Evolutionary conservation across 2,329 filamentous ascomycete species (phyloP).

Genomic region (Arthrobotrys pseudoclavata): DNA sequence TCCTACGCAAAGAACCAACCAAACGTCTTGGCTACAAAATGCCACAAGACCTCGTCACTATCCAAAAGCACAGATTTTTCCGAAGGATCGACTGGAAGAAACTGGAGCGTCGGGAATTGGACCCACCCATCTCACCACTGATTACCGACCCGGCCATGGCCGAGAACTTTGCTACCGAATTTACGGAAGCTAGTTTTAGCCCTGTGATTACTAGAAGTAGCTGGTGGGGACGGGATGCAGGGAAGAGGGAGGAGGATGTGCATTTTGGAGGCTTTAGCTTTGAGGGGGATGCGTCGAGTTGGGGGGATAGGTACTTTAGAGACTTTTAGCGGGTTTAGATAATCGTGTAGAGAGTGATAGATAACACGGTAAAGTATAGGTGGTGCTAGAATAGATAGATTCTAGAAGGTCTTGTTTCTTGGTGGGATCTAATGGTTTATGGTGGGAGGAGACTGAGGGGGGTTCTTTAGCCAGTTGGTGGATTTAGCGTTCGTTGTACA

Average conservation of each 20-base stretch:
- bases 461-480: slow-evolving; percentile 4
- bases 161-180: slow-evolving; percentile 95
- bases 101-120: slow-evolving; percentile 83
- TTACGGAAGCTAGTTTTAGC: slow-evolving; percentile 86
- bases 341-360: slow-evolving; percentile 69
- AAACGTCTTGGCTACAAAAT: slow-evolving; percentile 91
- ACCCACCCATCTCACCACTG: slow-evolving; percentile 89
- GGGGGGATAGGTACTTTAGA: slow-evolving; percentile 58
- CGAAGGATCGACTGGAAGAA: slow-evolving; percentile 94
- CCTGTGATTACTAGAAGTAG: slow-evolving; percentile 71
- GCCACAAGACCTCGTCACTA: slow-evolving; percentile 84
- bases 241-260: slow-evolving; percentile 68
- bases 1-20: slow-evolving; percentile 90
- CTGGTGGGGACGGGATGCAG: slow-evolving; percentile 66
- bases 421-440: not conserved
- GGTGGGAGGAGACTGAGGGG: not conserved
- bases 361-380: not conserved
- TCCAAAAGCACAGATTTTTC: slow-evolving; percentile 97
- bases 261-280: slow-evolving; percentile 76
- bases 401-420: not conserved
- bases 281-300: slow-evolving; percentile 63
- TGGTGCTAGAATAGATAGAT: not conserved
- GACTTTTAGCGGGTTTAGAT: slow-evolving; percentile 66
- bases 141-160: slow-evolving; percentile 96
- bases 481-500: slow-evolving; percentile 8